These are phyloP conservation scores for Lasiodiplodia citricola DNA, from an alignment of 2,329 filamentous ascomycete genomes.

Conservation along the genomic window DNA sequence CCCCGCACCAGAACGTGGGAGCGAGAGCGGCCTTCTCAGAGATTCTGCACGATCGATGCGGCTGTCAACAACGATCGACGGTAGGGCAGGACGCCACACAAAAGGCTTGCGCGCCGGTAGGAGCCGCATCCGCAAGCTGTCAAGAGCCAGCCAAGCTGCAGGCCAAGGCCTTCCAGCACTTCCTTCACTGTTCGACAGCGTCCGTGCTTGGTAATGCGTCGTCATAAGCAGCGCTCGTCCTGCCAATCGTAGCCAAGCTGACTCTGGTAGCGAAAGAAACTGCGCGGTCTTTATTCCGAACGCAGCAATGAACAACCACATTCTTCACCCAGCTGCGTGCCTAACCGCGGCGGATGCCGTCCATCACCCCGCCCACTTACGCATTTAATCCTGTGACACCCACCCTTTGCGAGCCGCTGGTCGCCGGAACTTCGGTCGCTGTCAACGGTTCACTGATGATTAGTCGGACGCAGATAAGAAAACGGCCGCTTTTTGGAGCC, in stretches of 20 bases:
- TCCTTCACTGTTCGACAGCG: not conserved
- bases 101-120: conserved; percentile 2
- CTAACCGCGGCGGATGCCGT: conserved; percentile 1
- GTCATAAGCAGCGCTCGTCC: conserved; percentile 14
- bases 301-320: conserved; percentile 2
- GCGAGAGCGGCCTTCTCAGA: not conserved
- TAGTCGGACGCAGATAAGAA: not conserved
- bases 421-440: not conserved
- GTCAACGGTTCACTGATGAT: not conserved
- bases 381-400: not conserved
- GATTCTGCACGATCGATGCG: not conserved
- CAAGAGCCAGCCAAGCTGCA: conserved; percentile 3
- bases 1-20: not conserved
- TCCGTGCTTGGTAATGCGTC: conserved; percentile 7
- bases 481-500: not conserved
- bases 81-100: conserved; percentile 11
- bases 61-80: conserved; percentile 10
- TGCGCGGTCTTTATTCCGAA: conserved; percentile 18
- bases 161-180: conserved; percentile 8
- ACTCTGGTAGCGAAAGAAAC: not conserved
- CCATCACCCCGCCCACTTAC: not conserved
- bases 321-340: not conserved
- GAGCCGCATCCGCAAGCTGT: conserved; percentile 19
- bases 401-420: not conserved
- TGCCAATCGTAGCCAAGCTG: conserved; percentile 7